Percentiles rank a stretch among this genome's conserved stretches.
Conservation (phyloP, 306 rosid genomes). For the Cyclanthera cordifolia region DNA sequence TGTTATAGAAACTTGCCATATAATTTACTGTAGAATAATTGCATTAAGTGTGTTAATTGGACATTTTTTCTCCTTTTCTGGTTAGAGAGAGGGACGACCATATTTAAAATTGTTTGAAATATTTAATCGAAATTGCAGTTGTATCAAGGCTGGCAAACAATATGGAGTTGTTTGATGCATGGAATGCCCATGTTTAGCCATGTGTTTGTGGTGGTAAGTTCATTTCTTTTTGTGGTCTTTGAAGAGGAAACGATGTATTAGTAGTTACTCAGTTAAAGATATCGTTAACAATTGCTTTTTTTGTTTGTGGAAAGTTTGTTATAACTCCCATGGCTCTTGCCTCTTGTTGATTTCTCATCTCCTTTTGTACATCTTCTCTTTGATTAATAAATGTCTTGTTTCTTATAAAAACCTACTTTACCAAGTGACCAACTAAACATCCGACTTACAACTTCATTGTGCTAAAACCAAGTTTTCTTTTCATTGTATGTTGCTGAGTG, state of each 20-base stretch:
- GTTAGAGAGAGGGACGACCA: neutral
- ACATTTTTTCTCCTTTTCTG: neutral
- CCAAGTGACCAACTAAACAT: neutral
- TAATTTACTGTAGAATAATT: neutral
- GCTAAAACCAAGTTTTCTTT: neutral
- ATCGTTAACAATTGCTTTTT: neutral
- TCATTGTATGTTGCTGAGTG: neutral
- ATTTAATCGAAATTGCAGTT: slow-evolving; percentile 38
- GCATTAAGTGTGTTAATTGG: neutral
- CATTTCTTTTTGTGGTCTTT: neutral
- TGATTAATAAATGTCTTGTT: neutral
- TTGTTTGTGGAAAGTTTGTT: neutral
- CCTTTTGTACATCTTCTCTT: neutral
- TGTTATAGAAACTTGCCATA: neutral
- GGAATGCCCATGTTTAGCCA: slow-evolving; percentile 72
- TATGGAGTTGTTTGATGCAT: slow-evolving; percentile 69
- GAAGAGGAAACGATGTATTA: neutral
- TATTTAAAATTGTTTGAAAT: slow-evolving; percentile 20
- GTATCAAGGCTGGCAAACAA: slow-evolving; percentile 52
- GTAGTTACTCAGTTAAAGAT: neutral
- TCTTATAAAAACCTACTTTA: neutral
- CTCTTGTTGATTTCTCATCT: neutral
- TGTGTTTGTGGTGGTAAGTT: slow-evolving; percentile 58
- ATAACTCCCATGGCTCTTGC: neutral
- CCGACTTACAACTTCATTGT: neutral